Percentiles rank a stretch among this genome's conserved stretches.
Conservation (phyloP, 2,329 filamentous ascomycete genomes). For the Alternaria triticimaculans region DNA sequence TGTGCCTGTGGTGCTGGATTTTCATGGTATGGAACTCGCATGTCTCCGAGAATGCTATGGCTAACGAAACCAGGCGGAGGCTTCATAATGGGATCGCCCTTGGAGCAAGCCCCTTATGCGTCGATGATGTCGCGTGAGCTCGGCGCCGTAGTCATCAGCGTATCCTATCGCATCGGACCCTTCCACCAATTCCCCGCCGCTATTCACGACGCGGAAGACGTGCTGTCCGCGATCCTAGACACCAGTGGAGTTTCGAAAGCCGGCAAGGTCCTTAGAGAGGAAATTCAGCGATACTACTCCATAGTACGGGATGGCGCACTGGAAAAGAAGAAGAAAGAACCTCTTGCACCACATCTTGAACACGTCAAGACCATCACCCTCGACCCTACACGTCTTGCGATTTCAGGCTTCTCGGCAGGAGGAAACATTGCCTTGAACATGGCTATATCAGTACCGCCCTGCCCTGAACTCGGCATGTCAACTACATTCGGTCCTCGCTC, state of each 20-base stretch:
- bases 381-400: constrained; percentile 49
- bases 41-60: neutral
- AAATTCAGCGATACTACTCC: constrained; percentile 43
- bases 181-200: constrained; percentile 56
- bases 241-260: constrained; percentile 38
- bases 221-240: constrained; percentile 52
- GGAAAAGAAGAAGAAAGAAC: constrained; percentile 26
- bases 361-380: constrained; percentile 38
- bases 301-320: constrained; percentile 32
- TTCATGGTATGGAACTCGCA: neutral
- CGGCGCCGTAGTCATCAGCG: constrained; percentile 53
- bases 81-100: constrained; percentile 52
- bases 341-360: constrained; percentile 20
- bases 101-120: constrained; percentile 57
- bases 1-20: constrained; percentile 53
- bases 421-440: constrained; percentile 58
- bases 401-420: constrained; percentile 56
- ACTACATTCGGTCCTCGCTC: constrained; percentile 11
- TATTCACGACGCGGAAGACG: constrained; percentile 57
- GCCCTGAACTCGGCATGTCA: constrained; percentile 27
- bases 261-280: constrained; percentile 42
- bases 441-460: constrained; percentile 46
- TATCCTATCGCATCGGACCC: constrained; percentile 58
- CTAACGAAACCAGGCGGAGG: constrained; percentile 45
- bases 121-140: constrained; percentile 54